Base-by-base conservation (phyloP, 257 asterid species). In the Voacanga thouarsii region DNA sequence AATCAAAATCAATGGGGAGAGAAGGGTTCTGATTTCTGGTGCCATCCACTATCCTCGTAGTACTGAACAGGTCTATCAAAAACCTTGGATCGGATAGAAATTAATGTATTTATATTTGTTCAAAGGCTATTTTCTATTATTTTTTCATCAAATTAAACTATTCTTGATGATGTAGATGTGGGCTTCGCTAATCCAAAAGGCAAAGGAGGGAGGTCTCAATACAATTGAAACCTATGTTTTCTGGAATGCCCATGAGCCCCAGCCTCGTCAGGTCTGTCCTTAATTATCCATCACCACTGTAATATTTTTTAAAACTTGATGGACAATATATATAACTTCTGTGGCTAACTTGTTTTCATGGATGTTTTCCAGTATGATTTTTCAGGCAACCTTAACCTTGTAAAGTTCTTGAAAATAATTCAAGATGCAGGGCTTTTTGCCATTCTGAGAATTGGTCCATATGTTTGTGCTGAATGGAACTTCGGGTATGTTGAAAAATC, bases 181-280 rank as follows among this genome's bases (percentile, higher is more conserved):
- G 89, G 87, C 89, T 24, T 72, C 82, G 0, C 66, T 87, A 44
- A 81, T 87, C n/a, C 76, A 74, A 64, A 85, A 79, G 69, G 85
- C 91, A 0, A 88, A 88, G 76, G 89, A 85, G 3, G 91, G 89
- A 43, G 91, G 91, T 37, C 76, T 85, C 43, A 82, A 87, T 64
- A 76, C 91, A 7, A 75, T 88, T 43, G 89, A 88, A 82, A 85
- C 89, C 19, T 87, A 87, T 7, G 86, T 85, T 60, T 87, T 85
- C 60, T 87, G 91, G 91, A 84, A 85, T 70, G 88, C 80, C 0
- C 91, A 87, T n/a, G 91, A 87, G 83, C 91, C 91, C 3, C 33
- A 67, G 2, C 78, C 72, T 74, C 85, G 88, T 75, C 80, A 82
- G 85, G 88, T 86, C 67, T 74, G 61, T 8, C 15, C 10, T 26